phyloP scores from a whole-genome alignment of 768 basidiomycete species.

The Holtermanniella nyarrowii region DNA sequence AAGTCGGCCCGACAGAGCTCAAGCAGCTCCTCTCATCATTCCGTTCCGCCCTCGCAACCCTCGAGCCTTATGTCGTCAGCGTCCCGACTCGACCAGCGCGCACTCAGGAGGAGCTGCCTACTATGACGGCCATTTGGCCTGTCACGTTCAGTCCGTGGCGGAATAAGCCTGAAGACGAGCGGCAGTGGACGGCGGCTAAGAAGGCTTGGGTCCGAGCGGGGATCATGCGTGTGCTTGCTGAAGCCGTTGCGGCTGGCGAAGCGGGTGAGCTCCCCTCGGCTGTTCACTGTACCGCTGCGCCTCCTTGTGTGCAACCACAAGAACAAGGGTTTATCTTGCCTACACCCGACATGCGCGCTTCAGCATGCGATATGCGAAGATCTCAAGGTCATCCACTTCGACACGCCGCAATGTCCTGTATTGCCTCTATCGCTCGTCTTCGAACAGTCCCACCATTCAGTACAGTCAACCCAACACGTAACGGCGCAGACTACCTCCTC shows the following conservation, averaged over 20 bases:
- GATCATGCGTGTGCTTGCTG: slow-evolving; percentile 48
- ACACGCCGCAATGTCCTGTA: slow-evolving; percentile 66
- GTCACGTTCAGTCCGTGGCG: slow-evolving; percentile 23
- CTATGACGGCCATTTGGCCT: slow-evolving; percentile 77
- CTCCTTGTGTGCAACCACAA: slow-evolving; percentile 16
- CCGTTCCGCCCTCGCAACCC: slow-evolving; percentile 8
- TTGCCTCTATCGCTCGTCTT: slow-evolving; percentile 33
- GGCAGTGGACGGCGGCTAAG: slow-evolving; percentile 57
- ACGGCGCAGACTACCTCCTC: slow-evolving; percentile 76
- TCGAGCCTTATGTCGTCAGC: slow-evolving; percentile 41
- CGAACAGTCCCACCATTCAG: slow-evolving; percentile 37
- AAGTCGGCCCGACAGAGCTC: slow-evolving; percentile 1
- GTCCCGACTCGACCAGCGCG: slow-evolving; percentile 56
- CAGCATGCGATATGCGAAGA: slow-evolving; percentile 60
- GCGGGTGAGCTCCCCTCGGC: slow-evolving; percentile 69
- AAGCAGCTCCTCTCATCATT: slow-evolving; percentile 9
- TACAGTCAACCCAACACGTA: slow-evolving; percentile 40
- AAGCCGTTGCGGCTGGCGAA: slow-evolving; percentile 47
- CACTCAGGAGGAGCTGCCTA: slow-evolving; percentile 53
- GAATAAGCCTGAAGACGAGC: slow-evolving; percentile 49
- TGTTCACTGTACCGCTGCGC: slow-evolving; percentile 52
- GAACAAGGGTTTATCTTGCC: slow-evolving; percentile 38
- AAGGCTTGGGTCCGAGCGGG: slow-evolving; percentile 68
- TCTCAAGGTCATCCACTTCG: slow-evolving; percentile 66
- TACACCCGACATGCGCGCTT: slow-evolving; percentile 35